Conservation (phyloP, 2,329 filamentous ascomycete genomes). For the Dryadomyces sulphureus region DNA sequence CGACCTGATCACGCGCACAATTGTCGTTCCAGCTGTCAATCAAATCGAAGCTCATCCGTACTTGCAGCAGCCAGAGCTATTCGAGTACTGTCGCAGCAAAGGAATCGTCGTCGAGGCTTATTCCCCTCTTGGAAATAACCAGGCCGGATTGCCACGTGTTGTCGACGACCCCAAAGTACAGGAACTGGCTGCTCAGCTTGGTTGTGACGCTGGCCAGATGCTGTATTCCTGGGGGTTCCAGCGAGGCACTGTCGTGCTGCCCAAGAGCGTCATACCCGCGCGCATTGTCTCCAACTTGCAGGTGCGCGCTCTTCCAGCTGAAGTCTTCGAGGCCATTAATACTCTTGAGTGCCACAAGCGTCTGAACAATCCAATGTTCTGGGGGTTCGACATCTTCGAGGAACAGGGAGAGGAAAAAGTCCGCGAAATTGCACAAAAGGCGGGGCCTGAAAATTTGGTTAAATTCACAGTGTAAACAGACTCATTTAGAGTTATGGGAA, state of each 20-base stretch:
- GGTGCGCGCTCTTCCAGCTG: slow-evolving; percentile 11
- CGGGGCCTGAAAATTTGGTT: slow-evolving; percentile 20
- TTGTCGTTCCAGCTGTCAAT: slow-evolving; percentile 44
- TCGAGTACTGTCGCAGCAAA: slow-evolving; percentile 41
- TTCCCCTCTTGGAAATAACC: slow-evolving; percentile 44
- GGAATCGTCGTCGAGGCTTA: slow-evolving; percentile 46
- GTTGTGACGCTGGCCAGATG: slow-evolving; percentile 30
- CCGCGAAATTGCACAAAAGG: slow-evolving; percentile 18
- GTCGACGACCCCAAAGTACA: slow-evolving; percentile 27
- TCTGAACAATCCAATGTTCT: slow-evolving; percentile 25
- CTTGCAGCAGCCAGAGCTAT: slow-evolving; percentile 43
- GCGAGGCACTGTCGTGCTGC: slow-evolving; percentile 35
- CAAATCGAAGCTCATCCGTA: slow-evolving; percentile 59
- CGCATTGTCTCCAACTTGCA: slow-evolving; percentile 32
- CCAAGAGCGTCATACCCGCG: slow-evolving; percentile 37
- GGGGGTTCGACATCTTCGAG: slow-evolving; percentile 30
- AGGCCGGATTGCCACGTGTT: slow-evolving; percentile 23
- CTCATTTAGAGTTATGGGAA: no score
- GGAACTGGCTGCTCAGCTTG: slow-evolving; percentile 25
- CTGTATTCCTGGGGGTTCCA: slow-evolving; percentile 40
- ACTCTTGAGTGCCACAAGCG: slow-evolving; percentile 25
- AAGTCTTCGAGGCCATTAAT: slow-evolving; percentile 21
- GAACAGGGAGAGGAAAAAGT: slow-evolving; percentile 23
- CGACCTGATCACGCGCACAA: slow-evolving; percentile 32
- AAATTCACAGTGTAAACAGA: slow-evolving; percentile 19